Conservation (phyloP, 805 yeast species). For the Metschnikowia cerradonensis region DNA sequence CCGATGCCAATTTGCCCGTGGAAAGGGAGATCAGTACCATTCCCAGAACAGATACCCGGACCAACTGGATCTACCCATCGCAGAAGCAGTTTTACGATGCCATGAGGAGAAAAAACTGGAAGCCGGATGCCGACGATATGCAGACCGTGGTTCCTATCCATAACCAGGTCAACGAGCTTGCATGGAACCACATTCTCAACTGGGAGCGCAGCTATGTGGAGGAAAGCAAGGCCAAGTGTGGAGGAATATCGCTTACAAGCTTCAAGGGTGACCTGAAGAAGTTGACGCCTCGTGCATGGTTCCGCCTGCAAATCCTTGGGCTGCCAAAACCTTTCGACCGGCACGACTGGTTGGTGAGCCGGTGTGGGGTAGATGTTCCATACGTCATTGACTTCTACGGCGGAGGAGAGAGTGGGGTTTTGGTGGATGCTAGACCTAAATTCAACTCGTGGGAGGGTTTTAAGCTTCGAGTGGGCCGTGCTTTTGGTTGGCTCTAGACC, state of each 20-base stretch:
- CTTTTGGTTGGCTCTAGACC: constrained; percentile 43
- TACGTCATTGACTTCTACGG: constrained; percentile 90
- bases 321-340: constrained; percentile 85
- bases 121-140: constrained; percentile 82
- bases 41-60: constrained; percentile 60
- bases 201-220: constrained; percentile 73
- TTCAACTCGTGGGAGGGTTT: constrained; percentile 77
- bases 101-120: constrained; percentile 87
- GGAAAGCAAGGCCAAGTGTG: constrained; percentile 50
- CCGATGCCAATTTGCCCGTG: constrained; percentile 47
- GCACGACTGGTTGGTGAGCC: constrained; percentile 87
- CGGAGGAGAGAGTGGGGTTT: constrained; percentile 47
- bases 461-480: constrained; percentile 58
- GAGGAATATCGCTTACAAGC: constrained; percentile 78
- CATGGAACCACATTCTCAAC: constrained; percentile 76
- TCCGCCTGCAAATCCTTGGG: constrained; percentile 62
- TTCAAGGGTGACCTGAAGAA: constrained; percentile 87
- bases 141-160: constrained; percentile 88
- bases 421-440: constrained; percentile 89
- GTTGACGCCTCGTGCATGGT: constrained; percentile 81
- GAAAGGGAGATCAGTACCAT: constrained; percentile 77
- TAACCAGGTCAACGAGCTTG: constrained; percentile 87
- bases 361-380: constrained; percentile 81
- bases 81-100: constrained; percentile 93
- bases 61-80: constrained; percentile 93